Conservation (phyloP, 2,329 filamentous ascomycete genomes). For the Aureobasidium sp. region DNA sequence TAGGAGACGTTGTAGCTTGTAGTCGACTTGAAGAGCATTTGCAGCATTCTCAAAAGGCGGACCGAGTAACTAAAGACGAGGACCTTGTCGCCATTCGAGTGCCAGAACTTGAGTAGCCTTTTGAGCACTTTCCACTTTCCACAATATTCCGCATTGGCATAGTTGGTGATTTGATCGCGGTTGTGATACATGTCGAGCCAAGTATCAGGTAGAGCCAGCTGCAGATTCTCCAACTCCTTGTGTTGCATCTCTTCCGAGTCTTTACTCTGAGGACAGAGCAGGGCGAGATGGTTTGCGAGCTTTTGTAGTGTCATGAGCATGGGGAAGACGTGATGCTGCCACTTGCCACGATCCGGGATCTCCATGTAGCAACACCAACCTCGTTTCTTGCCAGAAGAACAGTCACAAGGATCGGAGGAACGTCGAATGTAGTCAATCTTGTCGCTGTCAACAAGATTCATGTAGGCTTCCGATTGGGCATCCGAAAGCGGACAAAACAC, state of each 20-base stretch:
- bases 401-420: slow-evolving; percentile 60
- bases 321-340: slow-evolving; percentile 76
- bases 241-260: slow-evolving; percentile 64
- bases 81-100: slow-evolving; percentile 83
- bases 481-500: slow-evolving; percentile 90
- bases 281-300: slow-evolving; percentile 83
- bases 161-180: slow-evolving; percentile 68
- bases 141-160: slow-evolving; percentile 83
- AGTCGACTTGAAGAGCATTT: slow-evolving; percentile 77
- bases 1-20: slow-evolving; percentile 81
- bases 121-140: slow-evolving; percentile 93
- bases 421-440: slow-evolving; percentile 59
- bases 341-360: slow-evolving; percentile 54
- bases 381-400: slow-evolving; percentile 57
- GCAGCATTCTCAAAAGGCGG: slow-evolving; percentile 70
- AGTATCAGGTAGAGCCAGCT: slow-evolving; percentile 61
- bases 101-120: slow-evolving; percentile 82
- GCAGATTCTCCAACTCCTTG: slow-evolving; percentile 66
- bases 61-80: slow-evolving; percentile 93
- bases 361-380: slow-evolving; percentile 71
- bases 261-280: slow-evolving; percentile 61
- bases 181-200: slow-evolving; percentile 68
- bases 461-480: slow-evolving; percentile 72
- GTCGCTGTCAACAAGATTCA: slow-evolving; percentile 66
- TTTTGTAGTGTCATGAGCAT: slow-evolving; percentile 76